These are phyloP conservation scores for Huntiella decipiens DNA, from an alignment of 2,329 filamentous ascomycete genomes.

Conservation along the genomic window DNA sequence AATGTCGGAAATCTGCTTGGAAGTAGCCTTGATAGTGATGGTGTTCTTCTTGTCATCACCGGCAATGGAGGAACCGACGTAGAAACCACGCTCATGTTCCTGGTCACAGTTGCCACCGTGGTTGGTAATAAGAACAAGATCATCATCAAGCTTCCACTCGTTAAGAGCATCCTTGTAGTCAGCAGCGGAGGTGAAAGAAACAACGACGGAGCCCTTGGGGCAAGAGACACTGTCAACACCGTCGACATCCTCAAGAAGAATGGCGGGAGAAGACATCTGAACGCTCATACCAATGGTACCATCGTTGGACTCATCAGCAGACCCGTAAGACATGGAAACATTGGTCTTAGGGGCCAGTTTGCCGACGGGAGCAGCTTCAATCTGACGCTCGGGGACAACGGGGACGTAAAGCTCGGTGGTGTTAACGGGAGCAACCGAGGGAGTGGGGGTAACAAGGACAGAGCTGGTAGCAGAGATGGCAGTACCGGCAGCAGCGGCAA, in stretches of 20 bases:
- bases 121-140: conserved; percentile 24
- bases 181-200: conserved; percentile 12
- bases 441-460: conserved; percentile 1
- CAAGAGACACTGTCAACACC: conserved; percentile 12
- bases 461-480: neutral
- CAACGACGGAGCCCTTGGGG: conserved; percentile 11
- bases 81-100: conserved; percentile 23
- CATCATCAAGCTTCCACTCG: conserved; percentile 12
- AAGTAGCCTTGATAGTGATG: conserved; percentile 17
- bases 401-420: conserved; percentile 13
- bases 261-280: conserved; percentile 13
- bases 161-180: conserved; percentile 13
- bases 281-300: conserved; percentile 14
- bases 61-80: conserved; percentile 17
- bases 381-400: conserved; percentile 11
- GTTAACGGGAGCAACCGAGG: neutral
- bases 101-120: conserved; percentile 23
- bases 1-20: conserved; percentile 18
- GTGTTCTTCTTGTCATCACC: conserved; percentile 14
- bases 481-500: neutral
- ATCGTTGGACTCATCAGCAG: conserved; percentile 10
- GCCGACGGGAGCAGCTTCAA: conserved; percentile 11
- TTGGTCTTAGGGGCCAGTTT: neutral
- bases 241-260: conserved; percentile 13
- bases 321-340: conserved; percentile 10